Percentiles rank a stretch among this genome's conserved stretches.
Evolutionary conservation across 768 basidiomycete species (phyloP).

Genomic region (Sarcodon aspratus): DNA sequence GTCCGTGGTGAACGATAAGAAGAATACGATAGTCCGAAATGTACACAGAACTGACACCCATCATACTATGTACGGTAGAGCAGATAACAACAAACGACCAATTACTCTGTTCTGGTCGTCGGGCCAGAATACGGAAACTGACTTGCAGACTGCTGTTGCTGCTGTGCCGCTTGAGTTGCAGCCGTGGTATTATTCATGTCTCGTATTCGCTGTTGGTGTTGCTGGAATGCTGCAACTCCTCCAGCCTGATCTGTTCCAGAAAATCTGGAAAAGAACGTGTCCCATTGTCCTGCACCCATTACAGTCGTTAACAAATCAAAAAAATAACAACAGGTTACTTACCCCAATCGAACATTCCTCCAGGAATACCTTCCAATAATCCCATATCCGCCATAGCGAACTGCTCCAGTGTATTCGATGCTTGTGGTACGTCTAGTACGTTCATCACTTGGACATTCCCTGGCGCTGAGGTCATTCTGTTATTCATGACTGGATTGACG

Average conservation of each 20-base stretch:
- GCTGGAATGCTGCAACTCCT: too few relatives aligned
- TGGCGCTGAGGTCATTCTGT: slow-evolving; percentile 19
- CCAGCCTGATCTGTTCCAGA: slow-evolving; percentile 1
- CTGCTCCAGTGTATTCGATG: slow-evolving; percentile 45
- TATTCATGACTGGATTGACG: slow-evolving; percentile 71
- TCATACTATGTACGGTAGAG: too few relatives aligned
- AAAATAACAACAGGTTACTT: slow-evolving; percentile 11
- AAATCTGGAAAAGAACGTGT: slow-evolving; percentile 66
- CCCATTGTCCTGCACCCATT: slow-evolving; percentile 58
- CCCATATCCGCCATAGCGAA: slow-evolving; percentile 56
- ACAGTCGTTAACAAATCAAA: background rate
- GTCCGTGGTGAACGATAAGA: too few relatives aligned
- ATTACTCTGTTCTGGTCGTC: too few relatives aligned
- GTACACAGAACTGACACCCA: too few relatives aligned
- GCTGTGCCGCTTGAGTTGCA: too few relatives aligned
- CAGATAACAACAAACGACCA: too few relatives aligned
- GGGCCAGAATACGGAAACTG: too few relatives aligned
- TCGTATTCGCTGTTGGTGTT: too few relatives aligned
- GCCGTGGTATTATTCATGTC: too few relatives aligned
- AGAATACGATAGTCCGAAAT: too few relatives aligned
- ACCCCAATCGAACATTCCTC: slow-evolving; percentile 82
- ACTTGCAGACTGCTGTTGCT: too few relatives aligned
- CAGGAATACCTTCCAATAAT: slow-evolving; percentile 70
- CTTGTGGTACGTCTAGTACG: slow-evolving; percentile 50
- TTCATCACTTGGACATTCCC: slow-evolving; percentile 71